Percentiles rank a stretch among this genome's conserved stretches.
phyloP scores from a whole-genome alignment of 1,139 yeast species.

The Suzukiozyma palmioleophila region DNA sequence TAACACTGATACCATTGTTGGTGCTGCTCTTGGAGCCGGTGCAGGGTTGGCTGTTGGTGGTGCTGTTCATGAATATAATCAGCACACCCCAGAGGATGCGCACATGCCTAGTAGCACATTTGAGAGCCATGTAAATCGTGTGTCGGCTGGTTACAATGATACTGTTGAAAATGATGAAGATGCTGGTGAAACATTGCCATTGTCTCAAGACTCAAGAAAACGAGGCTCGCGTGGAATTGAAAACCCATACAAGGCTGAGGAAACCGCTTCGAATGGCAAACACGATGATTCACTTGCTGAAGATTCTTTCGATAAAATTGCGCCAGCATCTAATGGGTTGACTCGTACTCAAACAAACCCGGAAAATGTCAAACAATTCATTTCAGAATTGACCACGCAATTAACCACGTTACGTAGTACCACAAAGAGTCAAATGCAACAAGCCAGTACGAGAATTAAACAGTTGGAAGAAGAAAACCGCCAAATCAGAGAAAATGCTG shows the following conservation, averaged over 20 bases:
- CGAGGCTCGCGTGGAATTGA: conserved; percentile 6
- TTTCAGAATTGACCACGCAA: conserved; percentile 44
- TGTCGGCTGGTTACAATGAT: conserved; percentile 1
- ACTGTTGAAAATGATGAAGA: conserved; percentile 3
- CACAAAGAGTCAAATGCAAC: conserved; percentile 48
- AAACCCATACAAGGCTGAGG: background rate
- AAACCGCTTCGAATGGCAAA: background rate
- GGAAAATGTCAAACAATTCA: conserved; percentile 26
- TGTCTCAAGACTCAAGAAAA: conserved; percentile 2
- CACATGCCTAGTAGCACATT: background rate
- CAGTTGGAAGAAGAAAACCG: conserved; percentile 44
- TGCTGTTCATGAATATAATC: conserved; percentile 4
- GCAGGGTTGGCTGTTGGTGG: conserved; percentile 6
- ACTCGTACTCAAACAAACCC: conserved; percentile 3
- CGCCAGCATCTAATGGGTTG: conserved; percentile 4
- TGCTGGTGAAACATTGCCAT: conserved; percentile 1
- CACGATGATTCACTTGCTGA: background rate
- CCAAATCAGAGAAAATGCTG: conserved; percentile 15
- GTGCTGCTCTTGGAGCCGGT: conserved; percentile 11
- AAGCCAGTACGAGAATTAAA: conserved; percentile 48
- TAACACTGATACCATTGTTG: conserved; percentile 5
- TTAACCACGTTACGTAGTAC: conserved; percentile 40
- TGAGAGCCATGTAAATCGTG: background rate
- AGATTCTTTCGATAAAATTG: background rate
- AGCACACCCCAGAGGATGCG: background rate